Evolutionary conservation across 2,329 filamentous ascomycete genomes (phyloP).

Genomic region (Ascosphaera apis): DNA sequence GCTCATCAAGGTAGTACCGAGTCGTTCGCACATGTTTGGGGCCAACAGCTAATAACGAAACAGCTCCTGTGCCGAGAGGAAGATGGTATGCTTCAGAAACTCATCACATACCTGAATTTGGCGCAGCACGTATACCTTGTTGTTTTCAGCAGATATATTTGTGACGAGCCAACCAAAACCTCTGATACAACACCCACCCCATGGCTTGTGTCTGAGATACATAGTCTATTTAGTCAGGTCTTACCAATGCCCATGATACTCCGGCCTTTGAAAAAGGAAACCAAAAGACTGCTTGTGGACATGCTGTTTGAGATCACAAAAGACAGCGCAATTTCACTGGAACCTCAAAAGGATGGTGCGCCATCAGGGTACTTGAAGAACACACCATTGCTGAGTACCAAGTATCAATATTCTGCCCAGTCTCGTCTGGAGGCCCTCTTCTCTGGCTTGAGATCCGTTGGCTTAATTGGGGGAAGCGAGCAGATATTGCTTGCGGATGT

Average conservation of each 20-base stretch:
- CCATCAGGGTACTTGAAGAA: neutral
- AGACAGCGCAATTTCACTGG: neutral
- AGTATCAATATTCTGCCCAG: too few relatives aligned
- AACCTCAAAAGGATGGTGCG: neutral
- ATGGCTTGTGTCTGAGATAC: neutral
- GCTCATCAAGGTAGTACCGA: slow-evolving; percentile 12
- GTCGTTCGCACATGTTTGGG: slow-evolving; percentile 2
- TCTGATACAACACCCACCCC: neutral
- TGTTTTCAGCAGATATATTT: slow-evolving; percentile 14
- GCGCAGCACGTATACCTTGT: slow-evolving; percentile 16
- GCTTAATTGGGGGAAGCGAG: slow-evolving; percentile 29
- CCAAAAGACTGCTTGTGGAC: neutral
- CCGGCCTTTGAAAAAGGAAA: neutral
- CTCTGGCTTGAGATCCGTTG: slow-evolving; percentile 25
- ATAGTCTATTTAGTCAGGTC: neutral
- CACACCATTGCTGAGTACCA: too few relatives aligned
- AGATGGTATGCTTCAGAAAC: slow-evolving; percentile 10
- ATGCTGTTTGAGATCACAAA: neutral
- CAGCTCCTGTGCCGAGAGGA: slow-evolving; percentile 9
- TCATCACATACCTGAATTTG: slow-evolving; percentile 15
- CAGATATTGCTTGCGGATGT: slow-evolving; percentile 35
- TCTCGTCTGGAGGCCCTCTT: too few relatives aligned
- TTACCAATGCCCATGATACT: neutral
- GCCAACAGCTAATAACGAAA: neutral
- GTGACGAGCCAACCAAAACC: slow-evolving; percentile 3